Base-by-base conservation (phyloP, 345 rosid species). In the Lepidium aucheri region DNA sequence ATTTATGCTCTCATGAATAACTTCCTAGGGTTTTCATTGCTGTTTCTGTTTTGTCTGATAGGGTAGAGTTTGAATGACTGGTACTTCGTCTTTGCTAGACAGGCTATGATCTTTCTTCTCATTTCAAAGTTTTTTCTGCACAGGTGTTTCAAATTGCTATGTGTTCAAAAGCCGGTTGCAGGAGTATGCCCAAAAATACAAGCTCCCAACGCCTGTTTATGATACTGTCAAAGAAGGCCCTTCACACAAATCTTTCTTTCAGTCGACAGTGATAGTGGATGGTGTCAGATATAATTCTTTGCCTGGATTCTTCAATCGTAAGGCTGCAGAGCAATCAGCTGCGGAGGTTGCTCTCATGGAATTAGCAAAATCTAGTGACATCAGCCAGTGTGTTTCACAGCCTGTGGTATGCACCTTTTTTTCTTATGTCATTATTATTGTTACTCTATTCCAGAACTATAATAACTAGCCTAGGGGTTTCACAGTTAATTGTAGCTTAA, bases 261-360 rank as follows among this genome's bases (percentile, higher is more conserved):
- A 79, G 30, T 94, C 99, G 18, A 70, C 88, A 0, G 97, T 94
- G 22, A 78, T 74, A 40, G 71, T 90, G 24, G 79, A 85, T 38
- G 84, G 85, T 68, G 80, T 77, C 46, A 81, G 79, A 65, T 90
- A 94, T 71, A 78, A 85, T 41, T 90, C 96, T 0, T 75, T 94
- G 76, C 91, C 87, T 24, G 91, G 96, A 17, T 90, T 94, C 77
- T 85, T 74, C 67, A 94, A 90, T 72, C 89, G 97, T 52, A 90
- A 90, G 81, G 96, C 97, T 61, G 96, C 99, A 0, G 97, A 94
- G 77, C 97, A 94, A 36, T 90, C 99, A 8, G 97, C 97, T 72
- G 97, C 97, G 0, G 97, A 88, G 81, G 91, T 88, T 60, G 96
- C 97, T 63, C 88, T 94, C 24, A 7, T 43, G 59, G 93, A 84